Base-by-base conservation (phyloP, 1,284 basidiomycete genomes). In the Coniferiporia sulphurascens region DNA sequence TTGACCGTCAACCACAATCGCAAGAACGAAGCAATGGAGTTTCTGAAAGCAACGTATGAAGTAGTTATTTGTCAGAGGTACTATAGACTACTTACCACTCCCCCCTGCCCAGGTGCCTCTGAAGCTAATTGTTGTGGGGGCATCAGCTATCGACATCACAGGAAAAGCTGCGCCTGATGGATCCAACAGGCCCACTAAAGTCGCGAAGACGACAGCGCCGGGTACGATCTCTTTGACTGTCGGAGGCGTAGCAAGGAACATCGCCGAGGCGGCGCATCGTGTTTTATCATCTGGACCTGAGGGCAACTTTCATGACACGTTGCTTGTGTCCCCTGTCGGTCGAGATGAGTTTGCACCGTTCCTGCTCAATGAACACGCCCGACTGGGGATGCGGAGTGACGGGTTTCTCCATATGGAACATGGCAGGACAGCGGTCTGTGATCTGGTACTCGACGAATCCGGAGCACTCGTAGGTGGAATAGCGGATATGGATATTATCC, bases 221-320 rank as follows among this genome's bases (percentile, higher is more conserved):
- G 97, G 96, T 8, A 75, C 69, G 1, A 83, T 98, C 13, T 74
- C 76, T 1, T 65, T 95, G 32, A 83, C 89, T 0, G 76, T 93
- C 0, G 97, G 97, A 1, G 97, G 97, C 12, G 97, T 99, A 2
- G 95, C 84, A 0, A 84, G 95, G 22, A 99, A 99, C 70, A 85
- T 99, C 51, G 93, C 95, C 1, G 93, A 97, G 69, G 92, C 94
- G 0, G 83, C 93, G 1, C 84, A 90, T 65, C 80, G 88, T 21
- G 69, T 87, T 7, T 71, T 86, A 34, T 68, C 72, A 15, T 73
- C 77, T 35, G 70, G 69, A 48, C 71, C 73, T 22, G 65, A 72
- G 22, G 66, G 66, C 10, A 60, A 70, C 13, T 70, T 76, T 17
- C 46, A 65, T 13, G 58, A 66, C 1, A 76, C 79, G 0, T 64